A percentile compares a stretch with the other conserved stretches of the same genome.
phyloP scores from a whole-genome alignment of 306 rosid genomes.

The Rubus parviflorus region DNA sequence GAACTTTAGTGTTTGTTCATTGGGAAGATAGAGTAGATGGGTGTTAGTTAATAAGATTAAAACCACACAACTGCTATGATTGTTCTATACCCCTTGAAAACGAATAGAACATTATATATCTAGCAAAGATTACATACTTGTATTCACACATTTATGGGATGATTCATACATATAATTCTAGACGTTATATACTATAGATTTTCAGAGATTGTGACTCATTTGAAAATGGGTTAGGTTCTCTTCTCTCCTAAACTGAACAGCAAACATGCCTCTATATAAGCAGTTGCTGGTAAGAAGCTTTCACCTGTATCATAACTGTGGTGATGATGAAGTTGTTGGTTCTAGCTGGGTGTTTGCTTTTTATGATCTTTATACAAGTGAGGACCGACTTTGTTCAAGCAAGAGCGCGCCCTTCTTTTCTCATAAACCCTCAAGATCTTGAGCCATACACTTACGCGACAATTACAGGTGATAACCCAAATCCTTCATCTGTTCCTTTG shows the following conservation, averaged over 20 bases:
- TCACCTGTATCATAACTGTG: conserved; percentile 14
- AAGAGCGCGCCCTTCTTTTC: conserved; percentile 37
- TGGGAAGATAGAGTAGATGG: neutral
- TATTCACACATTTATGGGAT: neutral
- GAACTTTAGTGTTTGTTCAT: neutral
- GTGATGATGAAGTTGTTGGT: conserved; percentile 40
- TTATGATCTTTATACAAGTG: conserved; percentile 26
- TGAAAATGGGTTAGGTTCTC: conserved; percentile 21
- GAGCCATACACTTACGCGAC: conserved; percentile 52
- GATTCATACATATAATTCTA: neutral
- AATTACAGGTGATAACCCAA: conserved; percentile 51
- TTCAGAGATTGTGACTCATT: neutral
- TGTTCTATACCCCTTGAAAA: neutral
- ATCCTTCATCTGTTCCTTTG: neutral
- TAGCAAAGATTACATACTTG: conserved; percentile 7
- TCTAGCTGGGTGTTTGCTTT: conserved; percentile 39
- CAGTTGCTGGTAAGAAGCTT: conserved; percentile 13
- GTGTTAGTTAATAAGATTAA: neutral
- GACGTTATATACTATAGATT: neutral
- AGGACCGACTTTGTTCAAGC: conserved; percentile 42
- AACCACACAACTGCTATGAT: conserved; percentile 3
- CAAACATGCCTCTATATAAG: conserved; percentile 16
- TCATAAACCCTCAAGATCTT: conserved; percentile 22
- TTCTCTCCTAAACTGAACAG: conserved; percentile 20
- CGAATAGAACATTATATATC: neutral